Conservation (phyloP, 495 filamentous ascomycete species). For the Daldinia caldariorum region DNA sequence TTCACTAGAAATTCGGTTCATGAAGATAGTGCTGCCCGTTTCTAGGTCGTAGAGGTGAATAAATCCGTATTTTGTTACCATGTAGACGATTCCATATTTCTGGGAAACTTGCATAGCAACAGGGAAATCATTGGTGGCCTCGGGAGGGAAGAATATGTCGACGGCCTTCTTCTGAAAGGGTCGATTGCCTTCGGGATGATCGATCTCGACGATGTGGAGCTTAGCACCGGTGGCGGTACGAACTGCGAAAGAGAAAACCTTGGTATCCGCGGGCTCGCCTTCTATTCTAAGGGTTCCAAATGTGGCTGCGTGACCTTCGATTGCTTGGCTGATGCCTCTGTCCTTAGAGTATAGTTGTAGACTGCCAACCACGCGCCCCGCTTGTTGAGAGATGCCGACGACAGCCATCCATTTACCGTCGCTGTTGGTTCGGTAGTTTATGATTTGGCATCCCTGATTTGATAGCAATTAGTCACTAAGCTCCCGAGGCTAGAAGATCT, state of each 20-base stretch:
- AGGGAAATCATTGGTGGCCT: conserved; percentile 95
- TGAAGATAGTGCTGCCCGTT: conserved; percentile 97
- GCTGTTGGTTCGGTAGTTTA: conserved; percentile 97
- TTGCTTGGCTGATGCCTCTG: conserved; percentile 94
- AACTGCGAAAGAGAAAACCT: conserved; percentile 96
- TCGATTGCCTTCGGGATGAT: conserved; percentile 88
- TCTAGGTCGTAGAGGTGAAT: conserved; percentile 99
- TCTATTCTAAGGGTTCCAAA: conserved; percentile 92
- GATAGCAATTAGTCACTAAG: conserved; percentile 36
- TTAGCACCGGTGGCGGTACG: conserved; percentile 88
- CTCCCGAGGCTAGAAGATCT: background rate
- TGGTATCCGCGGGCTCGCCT: conserved; percentile 87
- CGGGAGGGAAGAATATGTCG: conserved; percentile 95
- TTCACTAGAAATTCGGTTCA: conserved; percentile 99
- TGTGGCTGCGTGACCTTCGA: conserved; percentile 96
- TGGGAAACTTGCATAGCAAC: conserved; percentile 97
- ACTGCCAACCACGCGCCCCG: conserved; percentile 90
- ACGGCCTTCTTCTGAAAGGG: conserved; percentile 93
- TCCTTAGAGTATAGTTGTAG: conserved; percentile 98
- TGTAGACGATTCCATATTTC: conserved; percentile 94
- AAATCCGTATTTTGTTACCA: conserved; percentile 99
- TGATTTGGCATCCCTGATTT: conserved; percentile 89
- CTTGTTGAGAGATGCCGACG: conserved; percentile 92
- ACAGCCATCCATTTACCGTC: conserved; percentile 99
- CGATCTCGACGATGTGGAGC: conserved; percentile 97